Evolutionary conservation across 2,329 filamentous ascomycete species (phyloP).

Genomic region (Helminthosporium solani): DNA sequence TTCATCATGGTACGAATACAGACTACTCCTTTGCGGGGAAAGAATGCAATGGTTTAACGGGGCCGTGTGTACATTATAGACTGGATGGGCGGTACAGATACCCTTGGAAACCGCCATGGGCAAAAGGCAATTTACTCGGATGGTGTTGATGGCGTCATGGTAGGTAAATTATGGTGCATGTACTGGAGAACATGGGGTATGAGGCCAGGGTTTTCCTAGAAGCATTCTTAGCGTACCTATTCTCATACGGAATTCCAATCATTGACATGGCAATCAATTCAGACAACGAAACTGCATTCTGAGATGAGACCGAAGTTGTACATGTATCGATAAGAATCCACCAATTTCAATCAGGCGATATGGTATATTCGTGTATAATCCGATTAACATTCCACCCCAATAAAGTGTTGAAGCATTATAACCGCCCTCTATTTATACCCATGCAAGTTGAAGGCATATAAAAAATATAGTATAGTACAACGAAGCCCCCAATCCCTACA

Average conservation of each 20-base stretch:
- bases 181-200: not conserved
- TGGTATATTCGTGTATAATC: no score
- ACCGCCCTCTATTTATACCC: no score
- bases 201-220: not conserved
- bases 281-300: no score
- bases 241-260: not conserved
- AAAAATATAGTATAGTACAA: no score
- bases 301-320: no score
- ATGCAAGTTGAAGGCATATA: not conserved
- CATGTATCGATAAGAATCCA: no score
- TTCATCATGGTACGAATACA: no score
- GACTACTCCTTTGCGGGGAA: not conserved
- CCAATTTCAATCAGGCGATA: no score
- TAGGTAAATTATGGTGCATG: no score
- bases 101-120: constrained; percentile 39
- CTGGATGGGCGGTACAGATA: constrained; percentile 26
- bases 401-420: constrained; percentile 10
- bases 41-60: not conserved
- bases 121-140: constrained; percentile 32
- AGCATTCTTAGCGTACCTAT: not conserved
- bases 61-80: constrained; percentile 6
- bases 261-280: no score
- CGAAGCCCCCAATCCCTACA: no score
- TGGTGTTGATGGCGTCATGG: constrained; percentile 18
- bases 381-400: not conserved